These are phyloP conservation scores for Botrytis porri DNA, from an alignment of 2,329 filamentous ascomycete species.

Conservation along the genomic window DNA sequence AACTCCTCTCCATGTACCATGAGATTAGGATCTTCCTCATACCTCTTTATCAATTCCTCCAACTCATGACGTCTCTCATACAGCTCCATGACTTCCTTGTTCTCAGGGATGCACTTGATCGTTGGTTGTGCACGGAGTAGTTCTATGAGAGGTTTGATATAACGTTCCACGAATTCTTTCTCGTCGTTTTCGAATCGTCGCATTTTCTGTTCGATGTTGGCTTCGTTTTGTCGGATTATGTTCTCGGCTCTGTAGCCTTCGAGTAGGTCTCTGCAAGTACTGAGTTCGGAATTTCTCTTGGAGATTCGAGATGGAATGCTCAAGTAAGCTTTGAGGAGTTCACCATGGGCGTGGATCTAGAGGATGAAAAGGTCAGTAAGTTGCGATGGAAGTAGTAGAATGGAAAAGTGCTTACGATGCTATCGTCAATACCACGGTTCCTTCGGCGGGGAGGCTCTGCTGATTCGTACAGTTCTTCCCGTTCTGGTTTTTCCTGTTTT, in stretches of 20 bases:
- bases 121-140: not conserved
- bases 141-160: not conserved
- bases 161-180: not conserved
- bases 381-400: not conserved
- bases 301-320: not conserved
- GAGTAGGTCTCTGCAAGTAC: not conserved
- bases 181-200: not conserved
- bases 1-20: not conserved
- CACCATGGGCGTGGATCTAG: not conserved
- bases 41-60: not conserved
- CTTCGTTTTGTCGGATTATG: not conserved
- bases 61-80: not conserved
- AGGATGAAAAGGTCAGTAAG: not conserved
- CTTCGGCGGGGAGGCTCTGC: not conserved
- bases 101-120: not conserved
- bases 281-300: not conserved
- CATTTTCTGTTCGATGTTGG: not conserved
- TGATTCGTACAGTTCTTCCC: not conserved
- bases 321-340: not conserved
- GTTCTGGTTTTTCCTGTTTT: not conserved
- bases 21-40: not conserved
- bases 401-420: not conserved
- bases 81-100: not conserved
- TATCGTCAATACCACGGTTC: not conserved
- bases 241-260: not conserved